Evolutionary conservation across 1,284 basidiomycete genomes (phyloP).

Genomic region (Tilletia walkeri): DNA sequence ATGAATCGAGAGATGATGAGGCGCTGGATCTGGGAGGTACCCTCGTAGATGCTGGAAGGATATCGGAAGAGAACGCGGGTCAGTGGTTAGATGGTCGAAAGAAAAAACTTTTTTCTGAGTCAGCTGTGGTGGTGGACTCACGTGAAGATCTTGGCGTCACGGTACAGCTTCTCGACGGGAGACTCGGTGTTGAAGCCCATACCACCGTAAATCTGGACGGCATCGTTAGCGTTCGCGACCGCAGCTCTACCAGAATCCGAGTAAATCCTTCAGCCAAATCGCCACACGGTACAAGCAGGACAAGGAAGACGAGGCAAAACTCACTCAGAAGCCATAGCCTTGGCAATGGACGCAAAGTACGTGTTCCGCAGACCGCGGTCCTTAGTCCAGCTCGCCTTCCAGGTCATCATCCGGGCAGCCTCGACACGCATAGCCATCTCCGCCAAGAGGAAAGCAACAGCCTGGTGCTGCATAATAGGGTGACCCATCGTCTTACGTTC

Average conservation of each 20-base stretch:
- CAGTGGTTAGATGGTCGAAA: constrained; percentile 25
- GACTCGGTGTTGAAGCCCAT: constrained; percentile 62
- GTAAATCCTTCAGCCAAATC: background rate
- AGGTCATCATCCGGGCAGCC: constrained; percentile 60
- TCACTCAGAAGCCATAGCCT: constrained; percentile 57
- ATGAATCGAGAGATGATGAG: constrained; percentile 16
- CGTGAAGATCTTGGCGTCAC: constrained; percentile 47
- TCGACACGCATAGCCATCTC: constrained; percentile 63
- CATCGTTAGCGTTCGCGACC: constrained; percentile 51
- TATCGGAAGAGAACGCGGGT: background rate
- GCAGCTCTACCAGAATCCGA: constrained; percentile 31
- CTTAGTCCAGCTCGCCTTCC: constrained; percentile 61
- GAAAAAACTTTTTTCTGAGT: no score
- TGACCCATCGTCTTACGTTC: constrained; percentile 63
- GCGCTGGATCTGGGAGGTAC: constrained; percentile 47
- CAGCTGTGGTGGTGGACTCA: background rate
- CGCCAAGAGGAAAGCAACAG: constrained; percentile 62
- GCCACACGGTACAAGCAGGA: background rate
- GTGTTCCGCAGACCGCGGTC: constrained; percentile 61
- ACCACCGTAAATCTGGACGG: constrained; percentile 60
- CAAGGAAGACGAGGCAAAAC: background rate
- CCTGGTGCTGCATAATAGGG: constrained; percentile 63
- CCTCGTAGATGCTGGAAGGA: constrained; percentile 43
- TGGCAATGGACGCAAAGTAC: constrained; percentile 63
- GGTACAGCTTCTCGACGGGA: constrained; percentile 63